Base-by-base conservation (phyloP, 371 early-diverging fungal species). In the Amoeboaphelidium occidentale region DNA sequence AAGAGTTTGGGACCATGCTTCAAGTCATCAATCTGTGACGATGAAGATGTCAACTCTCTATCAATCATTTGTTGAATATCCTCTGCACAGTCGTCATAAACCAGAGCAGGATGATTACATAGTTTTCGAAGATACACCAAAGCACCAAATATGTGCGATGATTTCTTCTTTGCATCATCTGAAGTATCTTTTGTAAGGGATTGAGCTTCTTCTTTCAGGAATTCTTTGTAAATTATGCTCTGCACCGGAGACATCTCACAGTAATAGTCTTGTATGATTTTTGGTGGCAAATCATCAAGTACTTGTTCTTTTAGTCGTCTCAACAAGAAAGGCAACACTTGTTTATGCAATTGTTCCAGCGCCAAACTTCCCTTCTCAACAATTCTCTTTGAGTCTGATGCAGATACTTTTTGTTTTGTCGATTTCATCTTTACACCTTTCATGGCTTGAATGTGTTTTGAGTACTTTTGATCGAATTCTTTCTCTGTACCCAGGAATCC, bases 251-350 rank as follows among this genome's bases (percentile, higher is more conserved):
- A 78, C 27, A 98, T 65, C 50, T 93, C 90, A 62, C 98, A 93
- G 60, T 87, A 85, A 58, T 96, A 82, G 63, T 98, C 98, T 64
- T 81, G 75, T 54, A 98, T 94, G 55, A 98, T 98, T 68, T 99
- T 99, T 24, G 97, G 97, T 27, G 99, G 99, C 52, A 99, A 62
- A 61, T 98, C 98, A 53, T 86, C 74, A 51, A 97, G 65, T 14
- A 99, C 99, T 58, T 98, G 93, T 61, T 90, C 90, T 64, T 99
- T 98, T 68, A 98, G 74, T 48, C 99, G 74, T 26, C 98, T 75
- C 56, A 98, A 59, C 39, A 98, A 57, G 73, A 98, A 98, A 24
- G 99, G 99, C 43, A 97, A 62, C 1, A 96, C 92, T 58, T 92
- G 92, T 49, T 83, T 83, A 63, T 97, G 97, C 42, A 98, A 69